phyloP scores from a whole-genome alignment of 1,284 basidiomycete genomes.

The Cryptococcus sp. region DNA sequence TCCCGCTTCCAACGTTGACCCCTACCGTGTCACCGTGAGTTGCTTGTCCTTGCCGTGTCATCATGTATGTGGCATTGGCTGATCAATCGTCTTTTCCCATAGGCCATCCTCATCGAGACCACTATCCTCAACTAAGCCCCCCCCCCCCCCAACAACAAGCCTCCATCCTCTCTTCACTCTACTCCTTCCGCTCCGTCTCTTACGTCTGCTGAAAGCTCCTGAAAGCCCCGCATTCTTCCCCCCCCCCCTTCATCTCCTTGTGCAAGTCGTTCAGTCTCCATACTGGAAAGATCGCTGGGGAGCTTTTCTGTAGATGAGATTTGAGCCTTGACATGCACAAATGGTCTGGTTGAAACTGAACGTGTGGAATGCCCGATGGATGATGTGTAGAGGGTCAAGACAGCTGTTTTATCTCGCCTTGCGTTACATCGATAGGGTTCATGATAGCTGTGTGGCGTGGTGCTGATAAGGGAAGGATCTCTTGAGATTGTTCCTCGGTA shows the following conservation, averaged over 20 bases:
- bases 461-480: no score
- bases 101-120: slow-evolving; percentile 85
- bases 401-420: no score
- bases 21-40: slow-evolving; percentile 67
- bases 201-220: not conserved
- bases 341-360: not conserved
- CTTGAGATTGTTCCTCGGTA: no score
- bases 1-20: slow-evolving; percentile 95
- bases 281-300: no score
- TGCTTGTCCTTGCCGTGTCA: not conserved
- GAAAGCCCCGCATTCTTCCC: no score
- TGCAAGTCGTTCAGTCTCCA: no score
- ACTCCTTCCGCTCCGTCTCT: not conserved
- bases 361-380: not conserved
- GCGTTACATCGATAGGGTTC: no score
- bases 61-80: slow-evolving; percentile 39
- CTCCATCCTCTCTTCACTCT: not conserved
- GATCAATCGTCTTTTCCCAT: not conserved
- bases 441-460: no score
- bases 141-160: not conserved
- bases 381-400: not conserved
- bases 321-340: not conserved
- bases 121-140: slow-evolving; percentile 54
- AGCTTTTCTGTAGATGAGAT: not conserved
- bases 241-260: no score